These are phyloP conservation scores for Scenedesmus sp. DNA, from an alignment of 163 green algal species.

Conservation along the genomic window DNA sequence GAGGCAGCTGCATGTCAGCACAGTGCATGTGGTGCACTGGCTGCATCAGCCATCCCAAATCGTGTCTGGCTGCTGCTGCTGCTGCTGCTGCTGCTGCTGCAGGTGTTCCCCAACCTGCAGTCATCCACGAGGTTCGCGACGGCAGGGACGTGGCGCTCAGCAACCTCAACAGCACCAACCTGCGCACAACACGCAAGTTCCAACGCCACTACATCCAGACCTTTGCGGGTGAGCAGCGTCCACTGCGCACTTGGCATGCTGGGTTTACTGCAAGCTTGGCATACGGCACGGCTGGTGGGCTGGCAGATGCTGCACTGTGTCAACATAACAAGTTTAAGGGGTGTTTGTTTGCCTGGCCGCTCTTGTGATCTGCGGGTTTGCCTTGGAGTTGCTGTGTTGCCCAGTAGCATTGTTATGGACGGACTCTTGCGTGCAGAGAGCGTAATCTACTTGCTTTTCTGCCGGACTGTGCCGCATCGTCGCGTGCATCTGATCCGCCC, in stretches of 20 bases:
- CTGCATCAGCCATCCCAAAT: too few relatives aligned
- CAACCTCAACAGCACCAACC: conserved; percentile 35
- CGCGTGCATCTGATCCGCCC: too few relatives aligned
- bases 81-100: conserved; percentile 4
- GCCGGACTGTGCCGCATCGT: too few relatives aligned
- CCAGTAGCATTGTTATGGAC: too few relatives aligned
- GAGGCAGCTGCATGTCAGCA: neutral
- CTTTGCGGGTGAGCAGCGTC: neutral
- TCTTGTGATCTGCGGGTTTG: too few relatives aligned
- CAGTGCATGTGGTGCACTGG: too few relatives aligned
- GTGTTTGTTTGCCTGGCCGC: too few relatives aligned
- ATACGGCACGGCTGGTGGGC: neutral
- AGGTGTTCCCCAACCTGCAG: conserved; percentile 31
- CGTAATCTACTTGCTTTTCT: too few relatives aligned
- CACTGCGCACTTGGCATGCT: neutral
- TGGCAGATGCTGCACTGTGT: neutral
- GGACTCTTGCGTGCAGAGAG: too few relatives aligned
- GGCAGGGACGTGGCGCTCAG: neutral
- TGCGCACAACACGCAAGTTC: conserved; percentile 10
- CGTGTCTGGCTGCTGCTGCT: neutral
- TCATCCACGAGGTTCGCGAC: conserved; percentile 17
- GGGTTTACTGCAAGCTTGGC: neutral
- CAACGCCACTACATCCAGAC: conserved; percentile 25
- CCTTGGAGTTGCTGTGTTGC: too few relatives aligned
- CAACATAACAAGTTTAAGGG: too few relatives aligned